Base-by-base conservation (phyloP, 2,329 filamentous ascomycete genomes). In the Monilinia fructicola region DNA sequence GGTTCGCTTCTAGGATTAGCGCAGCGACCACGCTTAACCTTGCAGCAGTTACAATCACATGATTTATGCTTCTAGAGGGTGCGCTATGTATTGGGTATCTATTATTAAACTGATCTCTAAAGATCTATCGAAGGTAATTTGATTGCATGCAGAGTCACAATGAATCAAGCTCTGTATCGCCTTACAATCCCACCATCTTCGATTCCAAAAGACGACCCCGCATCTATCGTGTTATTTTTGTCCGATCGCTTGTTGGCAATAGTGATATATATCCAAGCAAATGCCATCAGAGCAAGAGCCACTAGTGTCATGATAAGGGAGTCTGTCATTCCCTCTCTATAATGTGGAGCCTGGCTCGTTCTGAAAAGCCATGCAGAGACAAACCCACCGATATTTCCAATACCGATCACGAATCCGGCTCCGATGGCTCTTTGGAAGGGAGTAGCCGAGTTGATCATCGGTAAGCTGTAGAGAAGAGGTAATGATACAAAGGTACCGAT, bases 311-410 rank as follows among this genome's bases (percentile, higher is more conserved):
- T 62, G 7, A 67, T 67, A 18, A 69, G 58, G 16, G 65, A 66
- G 52, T 67, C 53, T 4, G 68, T 69, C 68, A 69, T 68, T 5
- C 89, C 89, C 65, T 90, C 89, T 67, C 80, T 85, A 73, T 86
- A 91, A 67, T 90, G 77, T 0, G 89, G 89, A 0, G 73, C 84
- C 72, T 91, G 87, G 71, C 78, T 84, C 0, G 82, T 81, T 23
- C 90, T 72, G 76, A 87, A 90, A 1, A 81, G 82, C 86, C 87
- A 89, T 0, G 85, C 87, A 1, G 84, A 82, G 65, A 88, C 81
- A 52, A 90, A 76, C 0, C 88, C 89, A 9, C 89, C 89, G 28
- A 90, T 74, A 64, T 90, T 91, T 50, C 88, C 89, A 23, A 90
- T 78, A 86, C 90, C 90, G 72, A 90, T 80, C 70, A 84, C 82